These are phyloP conservation scores for Funneliformis geosporum DNA, from an alignment of 192 early-diverging fungal genomes.

Conservation along the genomic window DNA sequence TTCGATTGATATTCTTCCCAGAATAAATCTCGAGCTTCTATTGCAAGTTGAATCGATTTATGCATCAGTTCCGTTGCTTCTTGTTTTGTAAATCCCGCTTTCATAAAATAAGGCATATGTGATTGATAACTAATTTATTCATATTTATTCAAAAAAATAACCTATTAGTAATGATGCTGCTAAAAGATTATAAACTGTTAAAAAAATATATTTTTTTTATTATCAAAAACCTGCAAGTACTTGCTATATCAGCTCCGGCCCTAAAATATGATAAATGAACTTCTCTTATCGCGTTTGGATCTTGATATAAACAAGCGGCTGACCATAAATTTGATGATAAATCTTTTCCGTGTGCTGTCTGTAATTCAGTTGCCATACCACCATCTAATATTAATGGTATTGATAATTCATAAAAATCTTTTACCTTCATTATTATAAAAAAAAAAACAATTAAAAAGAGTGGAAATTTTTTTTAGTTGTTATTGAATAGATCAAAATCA, in stretches of 20 bases:
- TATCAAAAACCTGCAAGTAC: conserved; percentile 43
- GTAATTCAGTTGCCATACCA: conserved; percentile 44
- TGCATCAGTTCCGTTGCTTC: conserved; percentile 42
- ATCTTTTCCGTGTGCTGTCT: conserved; percentile 26
- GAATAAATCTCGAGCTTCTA: conserved; percentile 50
- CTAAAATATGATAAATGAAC: conserved; percentile 51
- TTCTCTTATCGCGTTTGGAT: conserved; percentile 40
- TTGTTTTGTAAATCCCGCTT: conserved; percentile 40
- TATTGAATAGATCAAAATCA: too few species aligned
- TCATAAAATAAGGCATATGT: conserved; percentile 44
- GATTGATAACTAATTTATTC: conserved; percentile 54
- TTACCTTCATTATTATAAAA: not conserved
- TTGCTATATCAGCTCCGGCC: conserved; percentile 57
- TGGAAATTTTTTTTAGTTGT: too few species aligned
- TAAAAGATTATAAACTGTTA: not conserved
- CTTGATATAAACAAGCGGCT: conserved; percentile 39
- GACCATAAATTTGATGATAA: conserved; percentile 48
- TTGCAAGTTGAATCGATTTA: conserved; percentile 45
- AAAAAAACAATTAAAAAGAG: too few species aligned
- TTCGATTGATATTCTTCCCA: conserved; percentile 18
- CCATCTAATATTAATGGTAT: conserved; percentile 48
- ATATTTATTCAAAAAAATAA: not conserved
- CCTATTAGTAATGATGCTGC: not conserved
- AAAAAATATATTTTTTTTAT: not conserved
- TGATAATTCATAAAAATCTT: not conserved